Conservation (phyloP, 352 stramenopile genomes). For the Phytopythium montanum region DNA sequence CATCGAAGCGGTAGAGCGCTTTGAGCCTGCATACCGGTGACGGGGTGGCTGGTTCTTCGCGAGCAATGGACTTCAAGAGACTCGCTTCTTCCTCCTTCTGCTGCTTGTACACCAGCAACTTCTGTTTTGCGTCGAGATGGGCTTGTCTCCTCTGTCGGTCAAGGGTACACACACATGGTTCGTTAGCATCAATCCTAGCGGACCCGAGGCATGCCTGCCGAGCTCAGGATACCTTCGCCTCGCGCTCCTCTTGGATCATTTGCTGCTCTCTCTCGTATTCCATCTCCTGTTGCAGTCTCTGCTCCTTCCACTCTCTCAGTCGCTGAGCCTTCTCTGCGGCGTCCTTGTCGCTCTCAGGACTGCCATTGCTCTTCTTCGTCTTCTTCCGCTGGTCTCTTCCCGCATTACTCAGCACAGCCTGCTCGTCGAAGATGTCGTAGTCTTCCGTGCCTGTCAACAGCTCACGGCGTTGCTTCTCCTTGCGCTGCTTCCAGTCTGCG, state of each 20-base stretch:
- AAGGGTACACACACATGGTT: neutral
- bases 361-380: neutral
- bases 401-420: neutral
- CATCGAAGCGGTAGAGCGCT: neutral
- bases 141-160: conserved; percentile 43
- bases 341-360: neutral
- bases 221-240: neutral
- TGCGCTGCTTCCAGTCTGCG: conserved; percentile 46
- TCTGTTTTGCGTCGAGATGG: conserved; percentile 70
- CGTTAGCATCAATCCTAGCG: neutral
- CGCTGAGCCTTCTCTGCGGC: conserved; percentile 20
- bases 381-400: neutral
- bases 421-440: conserved; percentile 1
- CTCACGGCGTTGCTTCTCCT: conserved; percentile 40
- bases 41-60: conserved; percentile 12
- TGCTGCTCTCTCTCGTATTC: conserved; percentile 30
- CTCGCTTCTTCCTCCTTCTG: conserved; percentile 66
- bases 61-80: conserved; percentile 11
- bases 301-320: conserved; percentile 37
- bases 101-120: conserved; percentile 68
- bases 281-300: conserved; percentile 36
- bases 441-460: conserved; percentile 2
- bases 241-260: conserved; percentile 48
- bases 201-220: neutral
- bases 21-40: conserved; percentile 22